These are phyloP conservation scores for Lindgomyces ingoldianus DNA, from an alignment of 495 filamentous ascomycete genomes.

Conservation along the genomic window DNA sequence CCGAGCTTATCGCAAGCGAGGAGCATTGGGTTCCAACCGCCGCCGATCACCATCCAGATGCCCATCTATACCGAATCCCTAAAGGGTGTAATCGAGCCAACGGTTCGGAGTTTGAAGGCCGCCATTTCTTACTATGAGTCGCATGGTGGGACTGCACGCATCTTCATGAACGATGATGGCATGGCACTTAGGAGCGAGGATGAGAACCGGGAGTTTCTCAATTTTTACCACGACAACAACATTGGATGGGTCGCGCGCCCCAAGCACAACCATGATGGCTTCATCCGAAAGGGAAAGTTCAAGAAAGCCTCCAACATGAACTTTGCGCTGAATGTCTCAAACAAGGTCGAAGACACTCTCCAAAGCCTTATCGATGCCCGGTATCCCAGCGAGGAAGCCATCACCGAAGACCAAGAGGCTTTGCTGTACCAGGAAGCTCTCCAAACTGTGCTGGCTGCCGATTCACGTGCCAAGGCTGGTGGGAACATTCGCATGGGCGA, in stretches of 20 bases:
- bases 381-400: conserved; percentile 58
- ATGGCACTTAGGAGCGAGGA: conserved; percentile 69
- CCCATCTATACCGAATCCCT: conserved; percentile 76
- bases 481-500: conserved; percentile 79
- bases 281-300: conserved; percentile 52
- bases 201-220: conserved; percentile 64
- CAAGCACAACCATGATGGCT: conserved; percentile 61
- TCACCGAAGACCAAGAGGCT: conserved; percentile 72
- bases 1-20: conserved; percentile 29
- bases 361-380: conserved; percentile 19
- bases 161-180: conserved; percentile 81
- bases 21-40: conserved; percentile 44
- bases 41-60: conserved; percentile 71
- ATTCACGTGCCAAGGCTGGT: conserved; percentile 75
- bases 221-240: conserved; percentile 65
- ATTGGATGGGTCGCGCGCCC: conserved; percentile 79
- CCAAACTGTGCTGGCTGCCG: conserved; percentile 57
- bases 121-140: conserved; percentile 78
- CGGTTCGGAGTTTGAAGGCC: conserved; percentile 68
- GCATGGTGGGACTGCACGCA: conserved; percentile 76
- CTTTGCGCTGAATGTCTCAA: conserved; percentile 71
- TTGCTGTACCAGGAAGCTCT: conserved; percentile 65
- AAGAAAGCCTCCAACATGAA: conserved; percentile 88
- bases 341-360: conserved; percentile 71
- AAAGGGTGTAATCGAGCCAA: conserved; percentile 64